Base-by-base conservation (phyloP, 495 filamentous ascomycete species). In the Aspergillus conjunctus region DNA sequence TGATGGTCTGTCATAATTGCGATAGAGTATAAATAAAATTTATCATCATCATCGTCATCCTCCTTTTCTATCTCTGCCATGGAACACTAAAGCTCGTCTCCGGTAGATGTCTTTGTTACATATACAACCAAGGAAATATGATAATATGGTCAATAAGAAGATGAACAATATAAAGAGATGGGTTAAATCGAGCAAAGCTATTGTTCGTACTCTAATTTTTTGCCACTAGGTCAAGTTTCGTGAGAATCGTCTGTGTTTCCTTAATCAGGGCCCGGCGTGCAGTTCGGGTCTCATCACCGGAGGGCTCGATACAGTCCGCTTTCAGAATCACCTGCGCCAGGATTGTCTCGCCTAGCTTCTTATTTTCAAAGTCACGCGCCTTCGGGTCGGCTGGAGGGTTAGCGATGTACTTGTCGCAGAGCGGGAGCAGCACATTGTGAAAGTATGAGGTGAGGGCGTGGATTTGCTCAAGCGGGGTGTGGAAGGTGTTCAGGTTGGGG, bases 301-400 rank as follows among this genome's bases (percentile, higher is more conserved):
- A 83, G 3, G 85, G 88, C 56, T 93, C 91, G 26, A 97, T 87
- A 14, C 81, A 87, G 77, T 97, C 93, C 26, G 93, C 79, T 74
- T 95, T 97, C 65, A 98, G 65, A 58, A 97, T 62, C 7, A 93
- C 82, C 69, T 97, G 90, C 52, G 85, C 81, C 79, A 98, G 76
- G 55, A 97, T 88, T 4, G 86, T 91, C 79, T 97, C 94, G 30
- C 83, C 87, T 34, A 97, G 68, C 70, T 85, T 89, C 72, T 88
- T 87, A 61, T 97, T 87, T 63, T 93, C 89, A 43, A 90, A 88
- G 18, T 85, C 85, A 43, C 85, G 79, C 75, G 88, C 87, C 72
- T 89, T 88, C 18, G 71, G 64, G 22, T 97, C 92, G 4, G 65
- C 66, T 0, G 94, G 94, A 14, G 93, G 87, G 18, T 79, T 66